A percentile compares a stretch with the other conserved stretches of the same genome.
phyloP scores from a whole-genome alignment of 129 eudicot genomes.

The Saussurea involucrata region DNA sequence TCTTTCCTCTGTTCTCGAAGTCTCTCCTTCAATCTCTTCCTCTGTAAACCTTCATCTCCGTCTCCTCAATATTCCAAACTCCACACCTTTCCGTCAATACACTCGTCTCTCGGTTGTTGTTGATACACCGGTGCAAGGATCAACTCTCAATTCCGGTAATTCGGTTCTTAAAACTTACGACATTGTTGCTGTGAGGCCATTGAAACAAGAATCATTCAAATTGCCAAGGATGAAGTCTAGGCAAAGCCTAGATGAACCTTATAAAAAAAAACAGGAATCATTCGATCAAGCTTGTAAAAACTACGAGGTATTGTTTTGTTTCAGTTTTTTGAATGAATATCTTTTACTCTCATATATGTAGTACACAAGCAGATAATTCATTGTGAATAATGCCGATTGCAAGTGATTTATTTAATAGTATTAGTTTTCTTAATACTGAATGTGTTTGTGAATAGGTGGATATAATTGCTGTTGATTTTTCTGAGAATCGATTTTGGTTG shows the following conservation, averaged over 20 bases:
- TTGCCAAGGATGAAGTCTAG: no score
- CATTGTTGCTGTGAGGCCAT: conserved; percentile 72
- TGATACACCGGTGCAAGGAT: conserved; percentile 47
- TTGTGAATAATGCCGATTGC: neutral
- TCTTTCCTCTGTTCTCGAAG: conserved; percentile 44
- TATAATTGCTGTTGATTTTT: conserved; percentile 79
- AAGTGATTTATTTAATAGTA: neutral
- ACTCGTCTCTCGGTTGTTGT: conserved; percentile 71
- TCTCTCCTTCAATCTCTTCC: conserved; percentile 48
- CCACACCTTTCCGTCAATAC: conserved; percentile 73
- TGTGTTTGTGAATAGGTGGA: conserved; percentile 79
- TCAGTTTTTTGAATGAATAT: neutral
- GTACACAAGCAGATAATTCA: neutral
- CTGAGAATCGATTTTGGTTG: conserved; percentile 69
- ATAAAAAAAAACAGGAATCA: no score
- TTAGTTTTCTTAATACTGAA: neutral
- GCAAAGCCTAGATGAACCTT: no score
- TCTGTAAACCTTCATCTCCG: conserved; percentile 65
- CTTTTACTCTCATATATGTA: neutral
- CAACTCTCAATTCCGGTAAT: conserved; percentile 72
- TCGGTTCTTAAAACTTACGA: conserved; percentile 72
- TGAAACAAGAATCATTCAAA: no score
- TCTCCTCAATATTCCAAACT: conserved; percentile 38
- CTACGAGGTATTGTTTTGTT: conserved; percentile 43
- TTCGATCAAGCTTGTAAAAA: conserved; percentile 76